phyloP scores from a whole-genome alignment of 2,329 filamentous ascomycete species.

The Volutella citrinella region DNA sequence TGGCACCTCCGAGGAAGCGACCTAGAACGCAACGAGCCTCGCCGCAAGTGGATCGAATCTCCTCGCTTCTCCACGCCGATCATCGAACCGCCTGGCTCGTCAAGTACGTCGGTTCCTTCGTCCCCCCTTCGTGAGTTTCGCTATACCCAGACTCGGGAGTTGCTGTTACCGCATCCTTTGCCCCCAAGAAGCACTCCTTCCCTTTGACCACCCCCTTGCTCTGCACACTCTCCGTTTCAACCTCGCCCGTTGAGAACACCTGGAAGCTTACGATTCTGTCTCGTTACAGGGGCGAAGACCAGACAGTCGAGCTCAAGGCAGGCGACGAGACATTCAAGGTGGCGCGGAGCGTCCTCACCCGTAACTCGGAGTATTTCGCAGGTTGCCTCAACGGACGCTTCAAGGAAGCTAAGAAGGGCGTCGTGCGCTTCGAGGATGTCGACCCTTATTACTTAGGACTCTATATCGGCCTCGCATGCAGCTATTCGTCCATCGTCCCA shows the following conservation, averaged over 20 bases:
- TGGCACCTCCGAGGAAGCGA: constrained; percentile 26
- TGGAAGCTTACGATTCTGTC: no score
- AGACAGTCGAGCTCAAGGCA: constrained; percentile 27
- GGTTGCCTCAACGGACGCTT: constrained; percentile 26
- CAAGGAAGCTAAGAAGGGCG: constrained; percentile 24
- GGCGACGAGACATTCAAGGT: constrained; percentile 28
- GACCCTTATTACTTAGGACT: constrained; percentile 31
- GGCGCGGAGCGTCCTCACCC: constrained; percentile 27
- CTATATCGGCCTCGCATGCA: constrained; percentile 34
- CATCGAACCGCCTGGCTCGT: constrained; percentile 33
- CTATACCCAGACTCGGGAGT: constrained; percentile 4
- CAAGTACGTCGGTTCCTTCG: constrained; percentile 24
- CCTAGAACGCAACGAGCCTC: constrained; percentile 12
- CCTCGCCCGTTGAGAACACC: no score
- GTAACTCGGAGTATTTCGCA: constrained; percentile 34
- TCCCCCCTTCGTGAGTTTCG: no score
- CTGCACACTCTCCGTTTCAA: no score
- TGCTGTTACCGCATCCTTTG: constrained; percentile 1
- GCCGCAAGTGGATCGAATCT: constrained; percentile 14
- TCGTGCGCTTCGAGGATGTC: constrained; percentile 30
- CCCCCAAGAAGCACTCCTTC: no score
- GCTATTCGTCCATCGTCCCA: constrained; percentile 31
- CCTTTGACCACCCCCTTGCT: no score
- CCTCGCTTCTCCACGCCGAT: constrained; percentile 27
- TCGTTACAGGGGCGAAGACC: constrained; percentile 27